Base-by-base conservation (phyloP, 805 yeast species). In the Yamadazyma ubonensis region DNA sequence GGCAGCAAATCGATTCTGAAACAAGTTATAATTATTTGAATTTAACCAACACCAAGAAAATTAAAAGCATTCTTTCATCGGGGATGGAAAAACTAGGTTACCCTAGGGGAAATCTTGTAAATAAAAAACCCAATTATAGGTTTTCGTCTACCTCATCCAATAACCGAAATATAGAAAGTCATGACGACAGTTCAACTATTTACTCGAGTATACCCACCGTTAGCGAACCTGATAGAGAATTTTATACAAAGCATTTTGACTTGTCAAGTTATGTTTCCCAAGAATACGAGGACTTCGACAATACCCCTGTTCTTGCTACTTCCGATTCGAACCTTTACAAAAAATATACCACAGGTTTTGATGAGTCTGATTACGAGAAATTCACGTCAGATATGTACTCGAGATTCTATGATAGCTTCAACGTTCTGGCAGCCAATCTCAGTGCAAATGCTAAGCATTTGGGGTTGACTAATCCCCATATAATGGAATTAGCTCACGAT, bases 51-150 rank as follows among this genome's bases (percentile, higher is more conserved):
- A 42, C 51, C 16, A 42, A 40, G 11, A 41, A 39, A 21, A 40
- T 48, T 19, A 48, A 39, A 36, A 43, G 34, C 23, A 22, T 48
- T 21, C 27, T 48, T 4, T 40, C 51, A 2, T 43, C 51, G n/a
- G 49, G 51, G 11, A 48, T 48, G 47, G 51, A 48, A 23, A 44
- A 45, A 32, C 32, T 48, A 27, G 51, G 51, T 3, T 48, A 48
- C 34, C 14, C 34, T 17, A 19, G 40, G 15, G 35, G 14, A 3
- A 37, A 30, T 22, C 35, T 23, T 3, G 29, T 19, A 11, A 32
- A 29, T 8, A 37, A 29, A 16, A 30, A 37, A 30, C 14, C 23
- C n/a, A 27, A 37, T 3, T 22, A n/a, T 20, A 29, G 21, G n/a
- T 37, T 29, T 18, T 16, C 35, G 2, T 29, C 40, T 5, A 18